Conservation (phyloP, 108 stramenopile genomes). For the Conticribra guillardii region DNA sequence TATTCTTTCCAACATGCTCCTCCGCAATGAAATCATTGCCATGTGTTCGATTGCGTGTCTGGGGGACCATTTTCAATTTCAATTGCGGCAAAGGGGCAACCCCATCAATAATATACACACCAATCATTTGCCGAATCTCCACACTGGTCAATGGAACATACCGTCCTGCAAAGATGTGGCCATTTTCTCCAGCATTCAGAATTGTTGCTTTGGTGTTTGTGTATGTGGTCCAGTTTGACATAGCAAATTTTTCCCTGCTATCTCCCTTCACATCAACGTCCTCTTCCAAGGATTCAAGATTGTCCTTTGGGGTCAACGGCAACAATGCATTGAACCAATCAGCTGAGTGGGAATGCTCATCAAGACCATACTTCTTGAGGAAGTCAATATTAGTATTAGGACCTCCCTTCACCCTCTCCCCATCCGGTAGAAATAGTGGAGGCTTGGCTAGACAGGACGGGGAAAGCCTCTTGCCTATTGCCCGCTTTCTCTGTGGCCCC, state of each 20-base stretch:
- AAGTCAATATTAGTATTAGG: constrained; percentile 22
- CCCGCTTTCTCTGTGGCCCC: background rate
- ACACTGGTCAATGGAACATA: background rate
- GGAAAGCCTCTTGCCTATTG: background rate
- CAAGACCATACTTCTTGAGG: constrained; percentile 24
- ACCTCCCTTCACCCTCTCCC: constrained; percentile 4
- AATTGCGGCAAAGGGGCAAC: constrained; percentile 11
- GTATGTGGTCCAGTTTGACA: constrained; percentile 25
- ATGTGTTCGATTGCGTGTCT: background rate
- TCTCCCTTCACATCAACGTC: constrained; percentile 19
- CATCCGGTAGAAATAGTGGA: background rate
- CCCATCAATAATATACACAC: constrained; percentile 23
- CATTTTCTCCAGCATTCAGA: constrained; percentile 16
- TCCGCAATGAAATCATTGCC: constrained; percentile 10
- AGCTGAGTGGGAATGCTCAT: constrained; percentile 13
- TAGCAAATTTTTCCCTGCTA: constrained; percentile 11
- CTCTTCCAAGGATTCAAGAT: constrained; percentile 3
- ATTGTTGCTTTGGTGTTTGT: constrained; percentile 19
- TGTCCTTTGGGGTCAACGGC: constrained; percentile 14
- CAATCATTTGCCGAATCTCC: constrained; percentile 9
- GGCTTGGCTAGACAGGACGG: too few relatives aligned
- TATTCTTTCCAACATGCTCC: background rate
- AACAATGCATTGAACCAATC: constrained; percentile 29
- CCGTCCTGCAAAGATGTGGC: constrained; percentile 23
- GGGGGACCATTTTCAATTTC: constrained; percentile 4